Base-by-base conservation (phyloP, 179 eudicot genomes). In the Carnegiea gigantea region DNA sequence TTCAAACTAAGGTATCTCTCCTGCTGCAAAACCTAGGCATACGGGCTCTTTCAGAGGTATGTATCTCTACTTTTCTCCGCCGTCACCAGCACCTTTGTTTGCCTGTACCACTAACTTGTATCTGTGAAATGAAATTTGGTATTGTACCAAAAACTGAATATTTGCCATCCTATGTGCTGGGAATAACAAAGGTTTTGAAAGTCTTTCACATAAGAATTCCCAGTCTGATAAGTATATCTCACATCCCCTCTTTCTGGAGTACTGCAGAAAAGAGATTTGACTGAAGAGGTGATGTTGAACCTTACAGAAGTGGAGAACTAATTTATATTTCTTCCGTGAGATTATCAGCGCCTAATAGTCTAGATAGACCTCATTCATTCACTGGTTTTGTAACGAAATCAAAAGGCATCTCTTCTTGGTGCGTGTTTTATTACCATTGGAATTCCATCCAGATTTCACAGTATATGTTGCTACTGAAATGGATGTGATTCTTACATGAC, bases 31-130 rank as follows among this genome's bases (percentile, higher is more conserved):
- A 80, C 73, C 85, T 97, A 81, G 95, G 94, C 44, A 89, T 97
- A 77, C 93, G 93, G 77, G 86, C 95, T 80, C 94, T 96, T 79
- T 97, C 99, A 21, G 87, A 94, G 95, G 99, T 95, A 83, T 62
- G 83, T 81, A 78, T 82, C 71, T 82, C 77, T 80, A 62, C 77
- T 43, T 81, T 44, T 13, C 43, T 18, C 62, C 62, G 36, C 62
- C 3, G 2, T 48, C 15, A 9, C 15, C 15, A 9, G 53, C 53
- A 13, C 14, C 3, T 48, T 48, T 48, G 12, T 48, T 11, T n/a
- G 68, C 30, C 53, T 79, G 72, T 53, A 15, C 57, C n/a, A 38
- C 28, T 77, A 11, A 28, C 23, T 74, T 81, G 46, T 78, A n/a
- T 74, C n/a, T 77, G 57, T 44, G 30, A 62, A 67, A 4, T 75